Evolutionary conservation across 169 alveolate species (phyloP), one percentile per base, ranked within the genome.

Genomic region (Plasmodium relictum): DNA sequence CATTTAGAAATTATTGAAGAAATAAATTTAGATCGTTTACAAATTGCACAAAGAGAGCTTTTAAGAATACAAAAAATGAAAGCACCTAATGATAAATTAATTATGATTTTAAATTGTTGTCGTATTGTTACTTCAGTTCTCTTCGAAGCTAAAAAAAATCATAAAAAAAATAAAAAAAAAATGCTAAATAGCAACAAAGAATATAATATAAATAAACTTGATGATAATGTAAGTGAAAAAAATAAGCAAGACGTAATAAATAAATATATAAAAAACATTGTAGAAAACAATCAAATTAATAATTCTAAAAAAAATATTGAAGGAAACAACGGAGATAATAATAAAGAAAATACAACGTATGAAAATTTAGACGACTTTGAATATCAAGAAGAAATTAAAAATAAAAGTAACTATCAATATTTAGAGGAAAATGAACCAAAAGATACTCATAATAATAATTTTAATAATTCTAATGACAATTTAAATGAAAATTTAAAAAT

Each of bases 51-150:
- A 31, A 37, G 14, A 9, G 91, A 83, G 54, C 91, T 83, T 18
- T 12, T 88, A 91, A 65, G 85, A 50, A 83, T 89, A 4, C 87
- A 70, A 44, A 72, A 44, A 50, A 61, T 87, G 88, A 66, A 80
- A 92, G 93, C 96, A 37, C 97, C 97, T 0, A 54, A 92, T 20
- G 97, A 94, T 88, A 94, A 94, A 78, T 56, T 94, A 78, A 87
- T 94, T 41, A 89, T 86, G 63, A 90, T 94, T 3, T 72, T 94
- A 65, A 94, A 94, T 45, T 70, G 92, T 65, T 94, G 97, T 42
- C 91, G 95, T 18, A 72, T 93, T 2, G 92, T 94, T 12, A 92
- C 89, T 6, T 88, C 93, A 37, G 88, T 92, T 37, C 85, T 94
- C 6, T 92, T 88, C 66, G 93, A 66, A 62, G 73, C 91, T 6